Conservation (phyloP, 176 grass and related monocot species). For the Oryza australiensis region DNA sequence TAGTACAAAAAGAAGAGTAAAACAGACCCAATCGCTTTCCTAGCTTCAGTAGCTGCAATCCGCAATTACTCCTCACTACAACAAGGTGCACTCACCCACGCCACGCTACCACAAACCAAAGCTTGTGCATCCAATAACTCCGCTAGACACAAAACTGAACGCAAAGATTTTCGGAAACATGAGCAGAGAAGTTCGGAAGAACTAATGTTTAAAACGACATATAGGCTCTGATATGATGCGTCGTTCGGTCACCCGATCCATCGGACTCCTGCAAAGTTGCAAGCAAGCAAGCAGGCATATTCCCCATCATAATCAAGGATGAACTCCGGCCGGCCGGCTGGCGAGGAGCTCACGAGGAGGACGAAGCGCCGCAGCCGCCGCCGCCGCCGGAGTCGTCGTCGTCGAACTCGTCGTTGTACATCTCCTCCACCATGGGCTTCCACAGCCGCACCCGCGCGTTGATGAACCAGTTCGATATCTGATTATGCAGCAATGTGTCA, state of each 20-base stretch:
- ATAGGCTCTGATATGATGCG: background rate
- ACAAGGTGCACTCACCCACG: background rate
- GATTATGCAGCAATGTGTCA: too few species aligned
- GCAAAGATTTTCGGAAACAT: background rate
- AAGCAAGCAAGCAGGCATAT: background rate
- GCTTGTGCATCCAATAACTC: background rate
- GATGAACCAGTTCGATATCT: slow-evolving; percentile 97
- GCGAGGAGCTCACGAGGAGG: background rate
- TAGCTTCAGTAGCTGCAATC: too few species aligned
- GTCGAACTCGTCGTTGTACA: slow-evolving; percentile 88
- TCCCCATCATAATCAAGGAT: too few species aligned
- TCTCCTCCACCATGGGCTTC: slow-evolving; percentile 99
- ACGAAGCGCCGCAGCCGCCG: slow-evolving; percentile 1
- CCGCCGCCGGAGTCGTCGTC: slow-evolving; percentile 43
- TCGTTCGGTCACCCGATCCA: background rate
- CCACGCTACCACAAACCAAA: background rate
- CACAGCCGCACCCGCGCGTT: slow-evolving; percentile 92
- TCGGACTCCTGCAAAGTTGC: background rate
- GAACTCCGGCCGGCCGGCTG: background rate
- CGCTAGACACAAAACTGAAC: background rate
- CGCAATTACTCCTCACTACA: background rate
- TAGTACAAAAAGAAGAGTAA: too few species aligned
- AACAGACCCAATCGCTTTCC: background rate
- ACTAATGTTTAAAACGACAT: background rate
- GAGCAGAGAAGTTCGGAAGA: background rate